Conservation (phyloP, 2,329 filamentous ascomycete species). For the Clonostachys solani region DNA sequence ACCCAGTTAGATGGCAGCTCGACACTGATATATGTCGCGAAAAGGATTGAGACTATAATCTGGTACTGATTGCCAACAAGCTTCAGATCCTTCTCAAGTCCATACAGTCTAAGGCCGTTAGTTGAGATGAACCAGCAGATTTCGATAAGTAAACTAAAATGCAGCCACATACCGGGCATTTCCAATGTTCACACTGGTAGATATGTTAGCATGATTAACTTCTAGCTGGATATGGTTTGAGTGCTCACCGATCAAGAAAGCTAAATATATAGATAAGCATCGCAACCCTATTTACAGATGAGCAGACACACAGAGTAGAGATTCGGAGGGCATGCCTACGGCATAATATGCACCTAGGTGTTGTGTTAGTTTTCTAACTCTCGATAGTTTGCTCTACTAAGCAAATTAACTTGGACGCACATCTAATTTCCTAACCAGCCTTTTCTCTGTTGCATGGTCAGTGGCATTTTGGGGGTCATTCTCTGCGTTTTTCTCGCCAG, state of each 20-base stretch:
- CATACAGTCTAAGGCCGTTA: conserved; percentile 51
- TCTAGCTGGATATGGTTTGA: not conserved
- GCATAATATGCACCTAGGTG: not conserved
- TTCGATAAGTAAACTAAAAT: no score
- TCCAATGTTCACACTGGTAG: conserved; percentile 54
- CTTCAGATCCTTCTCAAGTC: conserved; percentile 48
- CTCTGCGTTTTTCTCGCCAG: no score
- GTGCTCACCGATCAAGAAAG: conserved; percentile 49
- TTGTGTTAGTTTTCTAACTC: not conserved
- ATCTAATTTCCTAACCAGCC: not conserved
- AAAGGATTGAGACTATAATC: conserved; percentile 59
- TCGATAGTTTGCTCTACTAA: no score
- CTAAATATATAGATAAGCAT: not conserved
- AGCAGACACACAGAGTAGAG: no score
- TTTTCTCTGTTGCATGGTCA: no score
- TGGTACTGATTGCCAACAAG: conserved; percentile 56
- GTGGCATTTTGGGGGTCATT: no score
- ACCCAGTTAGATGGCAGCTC: conserved; percentile 55
- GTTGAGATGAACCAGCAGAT: no score
- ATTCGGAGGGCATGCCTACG: no score
- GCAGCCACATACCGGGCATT: no score
- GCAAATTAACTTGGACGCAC: not conserved
- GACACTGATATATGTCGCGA: conserved; percentile 62
- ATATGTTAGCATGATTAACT: not conserved
- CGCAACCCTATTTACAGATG: no score